These are phyloP conservation scores for Limnanthes douglasii DNA, from an alignment of 345 rosid species.

Conservation along the genomic window DNA sequence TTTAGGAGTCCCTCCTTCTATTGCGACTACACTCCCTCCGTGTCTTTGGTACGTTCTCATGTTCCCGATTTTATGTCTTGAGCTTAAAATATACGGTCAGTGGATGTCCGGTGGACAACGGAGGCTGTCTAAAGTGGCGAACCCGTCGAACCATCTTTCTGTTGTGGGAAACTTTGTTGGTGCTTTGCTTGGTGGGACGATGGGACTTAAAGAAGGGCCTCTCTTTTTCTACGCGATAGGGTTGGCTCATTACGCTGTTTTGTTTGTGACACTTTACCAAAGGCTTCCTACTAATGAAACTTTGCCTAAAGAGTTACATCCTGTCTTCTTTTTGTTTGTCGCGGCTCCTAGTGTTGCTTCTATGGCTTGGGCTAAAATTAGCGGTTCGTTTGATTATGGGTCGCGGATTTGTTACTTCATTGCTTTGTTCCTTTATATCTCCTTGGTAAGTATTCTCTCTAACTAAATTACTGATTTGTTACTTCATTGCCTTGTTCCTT, in stretches of 20 bases:
- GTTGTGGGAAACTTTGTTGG: conserved; percentile 81
- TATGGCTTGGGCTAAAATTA: conserved; percentile 71
- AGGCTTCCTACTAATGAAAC: conserved; percentile 71
- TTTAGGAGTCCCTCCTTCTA: conserved; percentile 48
- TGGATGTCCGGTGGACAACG: conserved; percentile 93
- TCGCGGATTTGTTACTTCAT: conserved; percentile 62
- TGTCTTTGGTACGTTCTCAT: conserved; percentile 65
- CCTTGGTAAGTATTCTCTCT: conserved; percentile 32
- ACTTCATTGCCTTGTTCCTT: background rate
- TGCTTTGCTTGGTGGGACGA: conserved; percentile 60
- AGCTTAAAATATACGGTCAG: conserved; percentile 76
- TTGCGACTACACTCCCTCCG: conserved; percentile 18
- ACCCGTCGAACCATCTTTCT: conserved; percentile 73
- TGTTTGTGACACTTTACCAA: conserved; percentile 82
- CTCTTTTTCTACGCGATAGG: conserved; percentile 74
- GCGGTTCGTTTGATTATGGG: conserved; percentile 64
- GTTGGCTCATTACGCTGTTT: conserved; percentile 59
- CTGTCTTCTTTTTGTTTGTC: conserved; percentile 77
- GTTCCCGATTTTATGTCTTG: conserved; percentile 55
- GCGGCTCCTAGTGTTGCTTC: conserved; percentile 85
- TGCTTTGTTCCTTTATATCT: conserved; percentile 63
- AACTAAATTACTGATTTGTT: too few relatives aligned
- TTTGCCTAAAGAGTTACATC: conserved; percentile 76
- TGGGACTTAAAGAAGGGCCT: conserved; percentile 82
- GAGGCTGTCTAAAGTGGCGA: conserved; percentile 69